Base-by-base conservation (phyloP, 176 grass and related monocot genomes). In the Hsuehochloa calcarea region DNA sequence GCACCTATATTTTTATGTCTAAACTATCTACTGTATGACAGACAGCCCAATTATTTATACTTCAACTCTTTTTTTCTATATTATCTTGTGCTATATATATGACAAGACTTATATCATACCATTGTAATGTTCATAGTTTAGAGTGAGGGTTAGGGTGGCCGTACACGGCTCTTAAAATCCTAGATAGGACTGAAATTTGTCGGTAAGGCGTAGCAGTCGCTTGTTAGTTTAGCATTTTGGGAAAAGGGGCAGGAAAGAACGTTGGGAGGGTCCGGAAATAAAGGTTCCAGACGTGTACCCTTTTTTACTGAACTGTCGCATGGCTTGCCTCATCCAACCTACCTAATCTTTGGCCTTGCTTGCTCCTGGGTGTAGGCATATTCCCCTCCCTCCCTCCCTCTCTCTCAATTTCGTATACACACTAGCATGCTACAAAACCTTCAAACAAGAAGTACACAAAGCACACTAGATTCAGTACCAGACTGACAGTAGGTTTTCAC, bases 291-390 rank as follows among this genome's bases (percentile, higher is more conserved):
- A 81, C 17, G n/a, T n/a, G 26, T 58, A n/a, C 34, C 26, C 40
- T 69, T 63, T 82, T 70, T 26, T 62, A 81, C 75, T 63, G 81
- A 56, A 58, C 59, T 47, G 59, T 62, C 89, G 80, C 89, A 90
- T 87, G 80, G 82, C 86, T 85, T 82, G 77, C 82, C 52, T 77
- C 52, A 37, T 58, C 66, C 58, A 67, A 79, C 74, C 86, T 74
- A 79, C 79, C 86, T 74, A 58, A 78, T 25, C 84, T 66, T 66
- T 38, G 66, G 55, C 86, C 54, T 94, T 90, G 87, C 92, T 92
- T 94, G 68, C 3, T 70, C 39, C 34, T 31, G 85, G 73, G 92
- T 75, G 87, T 61, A 94, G 85, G 89, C 85, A 94, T 79, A 91
- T 90, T 80, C 78, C 69, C 4, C 5, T 45, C 46, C 5, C 12